Base-by-base conservation (phyloP, 495 filamentous ascomycete species). In the Annulohypoxylon bovei region DNA sequence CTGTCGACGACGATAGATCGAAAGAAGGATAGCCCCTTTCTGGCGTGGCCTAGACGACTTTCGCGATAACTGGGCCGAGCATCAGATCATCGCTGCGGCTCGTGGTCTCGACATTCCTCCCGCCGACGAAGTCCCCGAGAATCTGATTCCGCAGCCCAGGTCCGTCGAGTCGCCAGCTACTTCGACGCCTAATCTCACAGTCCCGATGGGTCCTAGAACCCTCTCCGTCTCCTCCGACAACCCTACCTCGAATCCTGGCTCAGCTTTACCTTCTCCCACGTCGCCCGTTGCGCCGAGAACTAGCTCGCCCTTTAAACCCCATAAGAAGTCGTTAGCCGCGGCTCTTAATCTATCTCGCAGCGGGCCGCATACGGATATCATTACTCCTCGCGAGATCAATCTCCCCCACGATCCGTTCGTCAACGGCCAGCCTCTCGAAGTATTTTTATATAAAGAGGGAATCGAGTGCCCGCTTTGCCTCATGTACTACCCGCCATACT, bases 381-480 rank as follows among this genome's bases (percentile, higher is more conserved):
- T 73, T 39, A 83, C 81, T 0, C 92, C 91, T 2, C 89, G 90
- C 42, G 94, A 97, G 79, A 86, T 96, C 18, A 86, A 90, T 60
- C 82, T 97, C 2, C 90, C 93, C 14, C 87, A 90, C 56, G 92
- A 97, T 62, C 92, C 93, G 0, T 94, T 90, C 69, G 92, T 98
- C 47, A 96, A 98, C 73, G 95, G 96, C 6, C 93, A 96, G 63
- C 90, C 90, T 4, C 85, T 98, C 50, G 96, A 98, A 74, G 94
- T 93, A 0, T 94, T 93, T 68, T 82, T 98, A 0, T 99, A 99
- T 81, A 97, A 97, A 77, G 88, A 95, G 71, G 89, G 92, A 16
- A 82, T 84, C 39, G 95, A 99, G 80, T 99, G 95, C 76, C 95
- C 96, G 20, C 97, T 99, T 58, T 99, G 95, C 81, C 96, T 98